Conservation (phyloP, 192 early-diverging fungal genomes). For the Coemansia sp. region DNA sequence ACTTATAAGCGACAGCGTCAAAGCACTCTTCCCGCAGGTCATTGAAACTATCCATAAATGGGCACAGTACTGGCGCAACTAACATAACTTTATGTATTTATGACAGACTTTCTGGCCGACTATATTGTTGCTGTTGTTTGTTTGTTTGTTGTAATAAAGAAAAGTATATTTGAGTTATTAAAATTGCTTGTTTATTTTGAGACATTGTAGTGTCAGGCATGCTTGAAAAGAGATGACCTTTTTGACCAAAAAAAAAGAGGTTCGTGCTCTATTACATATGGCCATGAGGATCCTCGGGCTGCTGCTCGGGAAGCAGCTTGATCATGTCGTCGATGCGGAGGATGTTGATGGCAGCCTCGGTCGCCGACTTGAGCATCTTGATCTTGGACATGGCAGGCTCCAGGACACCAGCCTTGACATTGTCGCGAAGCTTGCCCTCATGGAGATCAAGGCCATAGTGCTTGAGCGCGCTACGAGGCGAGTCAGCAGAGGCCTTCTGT, state of each 20-base stretch:
- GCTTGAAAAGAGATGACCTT: too few relatives aligned
- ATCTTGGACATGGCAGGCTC: constrained; percentile 99
- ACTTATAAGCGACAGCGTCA: constrained; percentile 90
- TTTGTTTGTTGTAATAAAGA: neutral
- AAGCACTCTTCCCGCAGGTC: constrained; percentile 95
- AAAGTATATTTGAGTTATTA: too few relatives aligned
- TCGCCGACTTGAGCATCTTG: constrained; percentile 95
- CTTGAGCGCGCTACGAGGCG: constrained; percentile 72
- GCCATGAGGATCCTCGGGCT: constrained; percentile 50
- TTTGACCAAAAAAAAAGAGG: too few relatives aligned
- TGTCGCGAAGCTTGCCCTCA: constrained; percentile 90
- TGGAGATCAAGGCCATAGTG: constrained; percentile 92
- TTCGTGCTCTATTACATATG: constrained; percentile 40
- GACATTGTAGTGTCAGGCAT: too few relatives aligned
- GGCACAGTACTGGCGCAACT: constrained; percentile 77
- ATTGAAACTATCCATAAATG: constrained; percentile 98
- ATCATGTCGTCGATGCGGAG: constrained; percentile 95
- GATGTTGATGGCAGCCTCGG: constrained; percentile 97
- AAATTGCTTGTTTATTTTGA: neutral
- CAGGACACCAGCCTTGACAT: constrained; percentile 88
- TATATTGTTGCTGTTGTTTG: too few relatives aligned
- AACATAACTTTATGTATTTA: neutral
- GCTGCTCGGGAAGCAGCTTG: constrained; percentile 56
- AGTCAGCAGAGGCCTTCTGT: constrained; percentile 66
- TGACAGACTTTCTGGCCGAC: constrained; percentile 1